phyloP scores from a whole-genome alignment of 495 filamentous ascomycete genomes.

The Tuber melanosporum region DNA sequence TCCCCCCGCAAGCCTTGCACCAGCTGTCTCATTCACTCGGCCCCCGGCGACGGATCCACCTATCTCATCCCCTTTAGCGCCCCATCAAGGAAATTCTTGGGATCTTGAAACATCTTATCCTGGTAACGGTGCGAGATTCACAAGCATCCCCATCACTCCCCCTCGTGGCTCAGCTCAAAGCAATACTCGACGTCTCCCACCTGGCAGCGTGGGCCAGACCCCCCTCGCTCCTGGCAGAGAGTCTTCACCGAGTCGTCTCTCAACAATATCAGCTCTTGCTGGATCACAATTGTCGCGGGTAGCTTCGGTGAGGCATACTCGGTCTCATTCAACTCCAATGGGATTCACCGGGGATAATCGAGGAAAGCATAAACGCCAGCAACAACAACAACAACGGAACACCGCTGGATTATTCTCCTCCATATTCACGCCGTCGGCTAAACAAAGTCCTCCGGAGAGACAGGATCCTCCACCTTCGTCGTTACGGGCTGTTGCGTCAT shows the following conservation, averaged over 20 bases:
- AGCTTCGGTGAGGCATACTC: conserved; percentile 31
- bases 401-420: not conserved
- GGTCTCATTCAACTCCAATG: conserved; percentile 35
- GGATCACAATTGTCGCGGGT: conserved; percentile 25
- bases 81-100: conserved; percentile 8
- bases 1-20: not conserved
- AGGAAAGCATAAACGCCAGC: not conserved
- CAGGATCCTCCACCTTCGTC: conserved; percentile 8
- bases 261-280: conserved; percentile 16
- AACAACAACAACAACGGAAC: conserved; percentile 11
- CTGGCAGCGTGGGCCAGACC: not conserved
- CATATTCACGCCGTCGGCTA: conserved; percentile 2
- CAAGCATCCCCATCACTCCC: conserved; percentile 5
- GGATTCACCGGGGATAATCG: conserved; percentile 28
- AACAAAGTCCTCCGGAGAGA: not conserved
- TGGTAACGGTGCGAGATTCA: conserved; percentile 2
- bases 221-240: conserved; percentile 17
- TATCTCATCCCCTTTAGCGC: conserved; percentile 15
- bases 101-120: conserved; percentile 21
- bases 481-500: conserved; percentile 7
- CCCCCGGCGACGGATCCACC: conserved; percentile 15
- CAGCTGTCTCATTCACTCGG: conserved; percentile 8
- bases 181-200: not conserved
- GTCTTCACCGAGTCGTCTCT: conserved; percentile 15
- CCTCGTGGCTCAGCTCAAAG: not conserved